Evolutionary conservation across 305 asterid genomes (phyloP), one percentile per base, ranked within the genome.

Genomic region (Ajuga reptans): DNA sequence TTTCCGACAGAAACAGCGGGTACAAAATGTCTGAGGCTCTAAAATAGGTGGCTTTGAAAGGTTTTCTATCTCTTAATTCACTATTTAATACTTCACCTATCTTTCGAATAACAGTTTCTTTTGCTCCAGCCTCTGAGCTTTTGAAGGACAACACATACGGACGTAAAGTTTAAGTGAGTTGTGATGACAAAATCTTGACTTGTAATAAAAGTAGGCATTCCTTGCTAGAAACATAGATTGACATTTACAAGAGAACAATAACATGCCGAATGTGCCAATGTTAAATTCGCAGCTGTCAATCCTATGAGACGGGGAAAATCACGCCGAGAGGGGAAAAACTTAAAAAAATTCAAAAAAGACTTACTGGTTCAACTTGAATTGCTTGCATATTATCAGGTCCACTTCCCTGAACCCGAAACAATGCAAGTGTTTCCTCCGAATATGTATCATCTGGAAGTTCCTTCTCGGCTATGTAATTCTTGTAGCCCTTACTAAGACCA

Each of bases 341-440:
- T 21, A 21, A 21, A 21, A 21, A 21, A 21, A 2, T 21, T 31
- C 64, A 54, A 9, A 54, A 9, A 15, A 29, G 59, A 73, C 86
- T 78, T 80, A 91, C 97, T 16, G 89, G 91, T 71, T 89, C 93
- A 57, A 89, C 96, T 91, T 91, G 97, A 82, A 91, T 82, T 73
- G 96, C 92, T 82, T 89, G 96, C 92, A 87, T 91, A 75, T 87
- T 83, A 59, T 74, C 78, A 1, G 87, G 77, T 41, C 91, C 87
- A 50, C 84, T 85, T 70, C 97, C 96, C 76, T 91, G 95, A 69
- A 91, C 87, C 76, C 89, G 88, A 65, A 89, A 91, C 46, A 91
- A 72, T 36, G 96, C 95, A 49, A 86, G 75, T 55, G 81, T 84
- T 59, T 82, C 86, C 63, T 84, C 95, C 6, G 84, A 63, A 70